A percentile compares a stretch with the other conserved stretches of the same genome.
These are phyloP conservation scores for Fusarium setosum DNA, from an alignment of 2,329 filamentous ascomycete species.

Conservation along the genomic window DNA sequence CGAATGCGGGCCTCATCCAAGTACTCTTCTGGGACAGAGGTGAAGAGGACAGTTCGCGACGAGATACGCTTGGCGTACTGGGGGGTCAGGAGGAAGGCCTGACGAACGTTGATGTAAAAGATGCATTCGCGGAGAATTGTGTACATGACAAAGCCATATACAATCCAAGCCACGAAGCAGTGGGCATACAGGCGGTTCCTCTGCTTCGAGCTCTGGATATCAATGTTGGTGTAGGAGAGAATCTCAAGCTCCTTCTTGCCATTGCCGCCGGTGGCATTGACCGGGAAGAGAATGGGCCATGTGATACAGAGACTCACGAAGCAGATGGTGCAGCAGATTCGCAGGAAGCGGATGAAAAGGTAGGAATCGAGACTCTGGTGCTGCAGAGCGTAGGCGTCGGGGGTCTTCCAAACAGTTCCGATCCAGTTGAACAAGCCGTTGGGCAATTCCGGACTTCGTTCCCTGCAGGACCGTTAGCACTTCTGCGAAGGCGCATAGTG, in stretches of 20 bases:
- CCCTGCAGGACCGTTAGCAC: constrained; percentile 49
- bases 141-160: constrained; percentile 89
- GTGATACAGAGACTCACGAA: constrained; percentile 84
- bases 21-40: constrained; percentile 83
- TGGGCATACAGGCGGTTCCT: constrained; percentile 82
- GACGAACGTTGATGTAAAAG: constrained; percentile 92
- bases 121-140: constrained; percentile 90
- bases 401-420: constrained; percentile 68
- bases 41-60: constrained; percentile 92
- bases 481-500: neutral
- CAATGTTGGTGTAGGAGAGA: constrained; percentile 53
- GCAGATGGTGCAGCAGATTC: constrained; percentile 80
- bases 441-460: constrained; percentile 67
- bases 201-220: constrained; percentile 59
- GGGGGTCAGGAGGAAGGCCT: constrained; percentile 91
- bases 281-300: constrained; percentile 85
- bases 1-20: constrained; percentile 79
- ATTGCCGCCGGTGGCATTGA: constrained; percentile 85
- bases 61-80: constrained; percentile 87
- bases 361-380: constrained; percentile 92
- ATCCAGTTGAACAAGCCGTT: constrained; percentile 73
- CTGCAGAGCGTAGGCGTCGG: constrained; percentile 83
- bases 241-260: constrained; percentile 70
- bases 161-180: constrained; percentile 82
- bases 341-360: constrained; percentile 87